Base-by-base conservation (phyloP, 106 monocot species). In the Alisma plantagoaquatica region DNA sequence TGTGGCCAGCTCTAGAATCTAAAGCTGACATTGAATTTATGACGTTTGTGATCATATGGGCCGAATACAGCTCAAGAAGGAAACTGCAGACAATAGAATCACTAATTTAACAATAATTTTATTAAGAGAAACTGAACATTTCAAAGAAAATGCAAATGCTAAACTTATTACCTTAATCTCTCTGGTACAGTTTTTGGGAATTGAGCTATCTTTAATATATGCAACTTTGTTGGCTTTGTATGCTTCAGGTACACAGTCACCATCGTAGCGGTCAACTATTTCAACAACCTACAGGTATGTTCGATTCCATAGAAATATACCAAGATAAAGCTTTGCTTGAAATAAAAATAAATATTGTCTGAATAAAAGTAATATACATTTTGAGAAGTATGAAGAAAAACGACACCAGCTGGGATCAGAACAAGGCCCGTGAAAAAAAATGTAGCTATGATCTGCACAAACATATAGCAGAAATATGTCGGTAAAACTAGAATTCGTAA, bases 171-270 rank as follows among this genome's bases (percentile, higher is more conserved):
- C 93, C 77, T 79, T 83, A 53, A 84, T 56, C 19, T 28, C 49
- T 44, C 49, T 65, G 33, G 68, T 83, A 59, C 87, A 94, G 17
- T 83, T 87, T 67, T 94, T 94, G 25, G 87, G 80, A 70, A 94
- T 77, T 23, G 87, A 80, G 56, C 70, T 65, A 51, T 94, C 80
- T 56, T 75, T 87, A 41, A 87, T 87, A 59, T 87, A 94, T 4
- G 64, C 77, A 33, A 80, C 49, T 68, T 80, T 94, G 67, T 94
- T 87, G 48, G 59, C 56, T 73, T 68, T 73, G 72, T 80, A 87
- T 43, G 65, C 42, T 57, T 83, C 63, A 23, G 87, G 93, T 50
- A 93, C 50, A 60, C 93, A 93, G 18, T 87, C 87, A 51, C 29
- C 53, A 24, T 93, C 93, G 58, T 93, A 93, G 2, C 93, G 79